These are phyloP conservation scores for Citrus medica DNA, from an alignment of 345 rosid species.

Conservation along the genomic window DNA sequence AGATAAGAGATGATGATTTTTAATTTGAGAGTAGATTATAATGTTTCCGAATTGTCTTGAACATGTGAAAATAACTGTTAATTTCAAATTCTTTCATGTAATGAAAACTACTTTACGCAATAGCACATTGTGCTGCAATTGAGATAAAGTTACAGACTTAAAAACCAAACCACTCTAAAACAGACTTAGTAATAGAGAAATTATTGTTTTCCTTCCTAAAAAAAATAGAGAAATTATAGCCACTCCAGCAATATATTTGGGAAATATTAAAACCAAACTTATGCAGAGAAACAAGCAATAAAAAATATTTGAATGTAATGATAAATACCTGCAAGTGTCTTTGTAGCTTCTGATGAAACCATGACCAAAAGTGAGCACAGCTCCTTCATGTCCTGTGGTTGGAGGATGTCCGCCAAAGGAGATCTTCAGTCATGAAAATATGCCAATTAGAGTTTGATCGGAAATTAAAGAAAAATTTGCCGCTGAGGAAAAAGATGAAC, in stretches of 20 bases:
- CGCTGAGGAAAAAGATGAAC: background rate
- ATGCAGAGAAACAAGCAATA: constrained; percentile 10
- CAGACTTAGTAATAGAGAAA: background rate
- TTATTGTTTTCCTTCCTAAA: too few species aligned
- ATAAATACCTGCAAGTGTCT: constrained; percentile 44
- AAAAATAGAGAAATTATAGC: background rate
- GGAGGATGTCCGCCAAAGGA: constrained; percentile 51
- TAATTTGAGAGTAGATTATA: background rate
- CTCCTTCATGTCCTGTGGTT: constrained; percentile 46
- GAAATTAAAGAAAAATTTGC: background rate
- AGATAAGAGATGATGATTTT: background rate
- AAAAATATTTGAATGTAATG: background rate
- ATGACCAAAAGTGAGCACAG: constrained; percentile 59
- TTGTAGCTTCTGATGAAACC: constrained; percentile 43
- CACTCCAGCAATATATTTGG: background rate
- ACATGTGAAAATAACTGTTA: background rate
- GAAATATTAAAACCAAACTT: background rate
- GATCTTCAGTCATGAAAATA: constrained; percentile 41
- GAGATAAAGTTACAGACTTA: background rate
- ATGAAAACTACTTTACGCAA: background rate
- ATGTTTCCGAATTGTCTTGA: background rate
- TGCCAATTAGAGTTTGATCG: constrained; percentile 20
- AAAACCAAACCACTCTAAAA: background rate
- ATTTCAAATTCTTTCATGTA: background rate
- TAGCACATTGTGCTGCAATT: background rate